Evolutionary conservation across 805 yeast species (phyloP).

Genomic region (Kodamaea kakaduensis): DNA sequence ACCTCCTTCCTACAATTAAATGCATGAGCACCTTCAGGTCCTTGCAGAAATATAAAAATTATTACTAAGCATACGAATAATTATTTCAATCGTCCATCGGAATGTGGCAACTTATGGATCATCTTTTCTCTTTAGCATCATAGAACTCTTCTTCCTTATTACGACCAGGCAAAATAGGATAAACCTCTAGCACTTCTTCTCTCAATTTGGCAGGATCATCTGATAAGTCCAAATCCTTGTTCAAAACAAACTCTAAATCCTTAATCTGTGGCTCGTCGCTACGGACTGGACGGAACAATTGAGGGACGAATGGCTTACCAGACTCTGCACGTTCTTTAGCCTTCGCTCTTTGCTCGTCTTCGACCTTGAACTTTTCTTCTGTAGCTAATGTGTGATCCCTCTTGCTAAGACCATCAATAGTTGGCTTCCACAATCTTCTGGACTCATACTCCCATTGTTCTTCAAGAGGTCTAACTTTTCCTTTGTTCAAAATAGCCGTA

Average conservation of each 20-base stretch:
- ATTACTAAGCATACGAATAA: too few relatives aligned
- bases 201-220: conserved; percentile 50
- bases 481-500: conserved; percentile 50
- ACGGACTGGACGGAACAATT: conserved; percentile 55
- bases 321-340: conserved; percentile 74
- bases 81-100: too few relatives aligned
- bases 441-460: conserved; percentile 85
- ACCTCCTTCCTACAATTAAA: too few relatives aligned
- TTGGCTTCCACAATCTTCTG: conserved; percentile 76
- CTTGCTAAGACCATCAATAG: conserved; percentile 71
- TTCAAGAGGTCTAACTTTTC: conserved; percentile 68
- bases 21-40: too few relatives aligned
- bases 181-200: conserved; percentile 55
- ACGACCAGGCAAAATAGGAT: conserved; percentile 85
- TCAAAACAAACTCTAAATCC: conserved; percentile 61
- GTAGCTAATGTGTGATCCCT: conserved; percentile 85
- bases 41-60: too few relatives aligned
- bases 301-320: conserved; percentile 78
- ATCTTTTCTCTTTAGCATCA: too few relatives aligned
- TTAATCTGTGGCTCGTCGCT: conserved; percentile 21
- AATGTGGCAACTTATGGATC: too few relatives aligned
- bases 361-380: conserved; percentile 80
- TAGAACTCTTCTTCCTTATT: conserved; percentile 58
- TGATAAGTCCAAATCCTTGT: conserved; percentile 53
- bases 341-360: conserved; percentile 72